phyloP scores from a whole-genome alignment of 2,329 filamentous ascomycete species.

The Fonsecaea pedrosoi region DNA sequence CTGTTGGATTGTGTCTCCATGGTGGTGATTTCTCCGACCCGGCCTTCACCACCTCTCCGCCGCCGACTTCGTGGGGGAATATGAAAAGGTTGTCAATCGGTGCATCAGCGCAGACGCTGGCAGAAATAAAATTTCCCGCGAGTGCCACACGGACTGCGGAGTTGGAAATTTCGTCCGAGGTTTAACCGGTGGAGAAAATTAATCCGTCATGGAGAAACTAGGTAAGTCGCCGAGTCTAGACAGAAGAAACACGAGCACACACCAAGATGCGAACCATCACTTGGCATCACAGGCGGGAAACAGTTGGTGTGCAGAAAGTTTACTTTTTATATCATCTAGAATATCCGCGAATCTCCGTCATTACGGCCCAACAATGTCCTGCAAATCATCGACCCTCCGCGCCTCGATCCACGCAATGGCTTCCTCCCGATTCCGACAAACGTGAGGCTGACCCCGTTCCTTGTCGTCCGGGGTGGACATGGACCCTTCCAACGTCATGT shows the following conservation, averaged over 20 bases:
- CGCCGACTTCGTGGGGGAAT: constrained; percentile 14
- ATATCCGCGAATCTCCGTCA: neutral
- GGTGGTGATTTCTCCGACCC: constrained; percentile 4
- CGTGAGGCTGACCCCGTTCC: constrained; percentile 44
- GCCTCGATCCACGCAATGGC: constrained; percentile 45
- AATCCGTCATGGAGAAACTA: too few relatives aligned
- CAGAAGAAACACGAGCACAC: too few relatives aligned
- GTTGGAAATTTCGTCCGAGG: neutral
- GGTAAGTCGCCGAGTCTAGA: too few relatives aligned
- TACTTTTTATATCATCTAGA: neutral
- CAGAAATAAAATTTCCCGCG: constrained; percentile 21
- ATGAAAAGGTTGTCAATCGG: constrained; percentile 8
- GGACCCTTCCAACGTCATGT: constrained; percentile 47
- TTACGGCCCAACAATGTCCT: constrained; percentile 44
- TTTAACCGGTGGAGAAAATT: neutral
- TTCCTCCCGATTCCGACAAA: constrained; percentile 45
- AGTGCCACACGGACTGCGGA: neutral
- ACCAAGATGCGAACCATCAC: neutral
- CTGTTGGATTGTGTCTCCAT: constrained; percentile 87
- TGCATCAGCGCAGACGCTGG: constrained; percentile 18
- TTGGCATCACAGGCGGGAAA: neutral
- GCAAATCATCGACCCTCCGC: constrained; percentile 45
- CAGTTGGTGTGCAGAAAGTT: neutral
- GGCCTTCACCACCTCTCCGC: constrained; percentile 22
- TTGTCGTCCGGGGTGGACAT: constrained; percentile 36